Percentiles rank a stretch among this genome's conserved stretches.
Evolutionary conservation across 345 rosid species (phyloP).

Genomic region (Gossypium rotundifolium): DNA sequence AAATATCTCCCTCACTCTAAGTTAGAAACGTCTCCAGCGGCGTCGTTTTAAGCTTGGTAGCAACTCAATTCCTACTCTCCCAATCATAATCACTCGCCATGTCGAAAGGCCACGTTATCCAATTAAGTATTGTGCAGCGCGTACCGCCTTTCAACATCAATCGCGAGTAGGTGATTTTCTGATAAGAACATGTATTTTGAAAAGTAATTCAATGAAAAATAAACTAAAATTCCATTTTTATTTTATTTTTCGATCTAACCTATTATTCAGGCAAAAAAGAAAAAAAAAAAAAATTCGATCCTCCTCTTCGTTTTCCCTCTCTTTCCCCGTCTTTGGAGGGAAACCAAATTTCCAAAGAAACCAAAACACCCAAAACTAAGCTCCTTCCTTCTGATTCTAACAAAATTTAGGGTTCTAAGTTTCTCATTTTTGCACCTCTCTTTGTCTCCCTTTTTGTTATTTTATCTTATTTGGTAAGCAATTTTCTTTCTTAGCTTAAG

Average conservation of each 20-base stretch:
- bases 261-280: not conserved
- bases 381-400: not conserved
- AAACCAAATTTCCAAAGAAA: conserved; percentile 8
- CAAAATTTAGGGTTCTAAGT: not conserved
- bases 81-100: not conserved
- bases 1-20: not conserved
- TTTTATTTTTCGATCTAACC: conserved; percentile 1
- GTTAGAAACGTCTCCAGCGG: not conserved
- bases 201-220: not conserved
- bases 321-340: conserved; percentile 14
- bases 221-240: not conserved
- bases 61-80: not conserved
- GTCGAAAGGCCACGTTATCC: not conserved
- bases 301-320: conserved; percentile 13
- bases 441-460: not conserved
- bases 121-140: not conserved
- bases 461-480: conserved; percentile 3
- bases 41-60: not conserved
- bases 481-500: not conserved
- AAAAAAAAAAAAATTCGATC: conserved; percentile 10
- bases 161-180: not conserved
- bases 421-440: not conserved
- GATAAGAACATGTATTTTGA: not conserved
- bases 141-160: not conserved
- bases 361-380: not conserved